These are phyloP conservation scores for Lepidopterella palustris DNA, from an alignment of 495 filamentous ascomycete genomes.

Conservation along the genomic window DNA sequence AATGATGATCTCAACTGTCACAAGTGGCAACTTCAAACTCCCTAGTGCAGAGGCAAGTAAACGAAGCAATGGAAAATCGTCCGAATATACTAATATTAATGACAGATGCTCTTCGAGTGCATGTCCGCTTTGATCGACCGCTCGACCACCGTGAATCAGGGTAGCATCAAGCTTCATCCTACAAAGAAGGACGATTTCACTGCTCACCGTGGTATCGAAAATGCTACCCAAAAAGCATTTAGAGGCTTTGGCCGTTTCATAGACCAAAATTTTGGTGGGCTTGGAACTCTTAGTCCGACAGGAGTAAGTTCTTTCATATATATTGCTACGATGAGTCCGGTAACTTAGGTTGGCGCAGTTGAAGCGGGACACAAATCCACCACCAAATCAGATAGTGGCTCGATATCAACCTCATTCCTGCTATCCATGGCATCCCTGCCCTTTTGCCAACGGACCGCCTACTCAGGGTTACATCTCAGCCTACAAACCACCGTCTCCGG, in stretches of 20 bases:
- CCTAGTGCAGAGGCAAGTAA: background rate
- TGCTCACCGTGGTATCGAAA: background rate
- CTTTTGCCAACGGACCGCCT: background rate
- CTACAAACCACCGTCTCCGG: background rate
- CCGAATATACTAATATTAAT: background rate
- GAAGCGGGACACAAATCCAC: background rate
- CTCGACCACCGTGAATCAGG: background rate
- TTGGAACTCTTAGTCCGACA: background rate
- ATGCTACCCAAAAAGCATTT: background rate
- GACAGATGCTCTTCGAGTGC: constrained; percentile 1
- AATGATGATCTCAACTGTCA: background rate
- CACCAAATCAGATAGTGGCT: background rate
- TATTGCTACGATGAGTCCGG: no score
- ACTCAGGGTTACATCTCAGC: background rate
- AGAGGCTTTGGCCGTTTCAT: background rate
- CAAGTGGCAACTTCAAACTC: background rate
- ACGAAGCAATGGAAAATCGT: no score
- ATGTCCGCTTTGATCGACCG: background rate
- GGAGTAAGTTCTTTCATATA: background rate
- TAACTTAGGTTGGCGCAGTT: background rate
- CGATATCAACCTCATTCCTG: background rate
- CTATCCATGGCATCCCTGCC: background rate
- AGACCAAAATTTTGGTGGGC: background rate
- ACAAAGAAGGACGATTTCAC: constrained; percentile 1
- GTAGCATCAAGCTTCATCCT: background rate